phyloP scores from a whole-genome alignment of 2,329 filamentous ascomycete species.

The Simplicillium sp. region DNA sequence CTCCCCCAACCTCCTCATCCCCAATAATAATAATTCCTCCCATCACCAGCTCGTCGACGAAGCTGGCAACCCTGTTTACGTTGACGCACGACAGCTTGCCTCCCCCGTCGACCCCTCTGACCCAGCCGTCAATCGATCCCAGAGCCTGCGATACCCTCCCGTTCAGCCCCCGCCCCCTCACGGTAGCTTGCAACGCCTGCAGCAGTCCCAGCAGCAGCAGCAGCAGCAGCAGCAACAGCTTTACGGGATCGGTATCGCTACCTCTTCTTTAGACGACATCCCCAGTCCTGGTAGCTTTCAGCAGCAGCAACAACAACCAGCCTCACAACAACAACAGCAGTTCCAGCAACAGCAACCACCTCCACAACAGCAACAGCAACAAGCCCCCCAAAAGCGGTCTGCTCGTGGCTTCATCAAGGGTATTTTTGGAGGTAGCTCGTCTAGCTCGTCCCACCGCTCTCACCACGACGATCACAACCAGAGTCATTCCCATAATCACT shows the following conservation, averaged over 20 bases:
- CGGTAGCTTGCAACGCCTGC: constrained; percentile 14
- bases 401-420: constrained; percentile 42
- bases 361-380: constrained; percentile 20
- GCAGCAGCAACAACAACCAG: constrained; percentile 22
- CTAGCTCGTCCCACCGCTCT: constrained; percentile 16
- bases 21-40: constrained; percentile 6
- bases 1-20: no score
- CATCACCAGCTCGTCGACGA: constrained; percentile 11
- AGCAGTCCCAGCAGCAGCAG: constrained; percentile 16
- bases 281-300: constrained; percentile 10
- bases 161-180: constrained; percentile 15
- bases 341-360: constrained; percentile 17
- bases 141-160: constrained; percentile 39
- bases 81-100: constrained; percentile 25
- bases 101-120: constrained; percentile 34
- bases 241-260: constrained; percentile 18
- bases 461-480: constrained; percentile 14
- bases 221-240: constrained; percentile 19
- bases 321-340: constrained; percentile 11
- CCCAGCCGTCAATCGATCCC: constrained; percentile 34
- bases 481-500: constrained; percentile 16
- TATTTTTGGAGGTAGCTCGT: constrained; percentile 34
- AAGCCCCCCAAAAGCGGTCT: constrained; percentile 25
- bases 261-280: constrained; percentile 15
- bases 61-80: constrained; percentile 13